A percentile compares a stretch with the other conserved stretches of the same genome.
Evolutionary conservation across 192 early-diverging fungal genomes (phyloP).

Genomic region (Coemansia sp.): DNA sequence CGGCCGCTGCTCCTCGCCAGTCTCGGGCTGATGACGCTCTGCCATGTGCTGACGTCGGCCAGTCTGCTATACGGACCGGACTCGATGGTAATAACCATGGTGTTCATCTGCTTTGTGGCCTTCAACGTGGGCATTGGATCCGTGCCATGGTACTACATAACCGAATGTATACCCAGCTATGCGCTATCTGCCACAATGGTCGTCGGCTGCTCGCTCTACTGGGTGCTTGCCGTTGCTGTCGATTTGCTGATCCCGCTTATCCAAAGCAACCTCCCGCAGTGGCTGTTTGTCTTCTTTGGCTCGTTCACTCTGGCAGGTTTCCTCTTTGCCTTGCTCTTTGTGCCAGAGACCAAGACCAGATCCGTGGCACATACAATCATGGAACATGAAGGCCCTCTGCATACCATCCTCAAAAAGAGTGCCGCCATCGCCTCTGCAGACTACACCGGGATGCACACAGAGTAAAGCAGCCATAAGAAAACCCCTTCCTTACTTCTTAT

Average conservation of each 20-base stretch:
- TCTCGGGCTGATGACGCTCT: conserved; percentile 60
- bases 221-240: conserved; percentile 56
- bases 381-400: conserved; percentile 31
- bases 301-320: conserved; percentile 46
- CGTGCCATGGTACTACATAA: conserved; percentile 75
- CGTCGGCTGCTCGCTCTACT: conserved; percentile 71
- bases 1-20: conserved; percentile 64
- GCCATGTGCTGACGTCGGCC: conserved; percentile 58
- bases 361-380: conserved; percentile 37
- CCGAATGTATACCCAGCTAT: conserved; percentile 70
- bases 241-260: conserved; percentile 57
- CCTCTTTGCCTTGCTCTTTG: conserved; percentile 60
- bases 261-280: conserved; percentile 21
- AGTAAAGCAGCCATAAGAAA: too few relatives aligned
- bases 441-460: neutral
- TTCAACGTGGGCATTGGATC: conserved; percentile 77
- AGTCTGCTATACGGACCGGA: conserved; percentile 56
- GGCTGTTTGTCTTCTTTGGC: conserved; percentile 64
- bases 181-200: conserved; percentile 64
- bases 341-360: conserved; percentile 75
- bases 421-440: neutral
- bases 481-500: too few relatives aligned
- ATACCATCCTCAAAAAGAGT: conserved; percentile 19
- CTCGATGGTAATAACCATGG: conserved; percentile 57
- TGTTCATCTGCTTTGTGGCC: conserved; percentile 68